Evolutionary conservation across 1,284 basidiomycete genomes (phyloP).

Genomic region (Pseudozyma sp.): DNA sequence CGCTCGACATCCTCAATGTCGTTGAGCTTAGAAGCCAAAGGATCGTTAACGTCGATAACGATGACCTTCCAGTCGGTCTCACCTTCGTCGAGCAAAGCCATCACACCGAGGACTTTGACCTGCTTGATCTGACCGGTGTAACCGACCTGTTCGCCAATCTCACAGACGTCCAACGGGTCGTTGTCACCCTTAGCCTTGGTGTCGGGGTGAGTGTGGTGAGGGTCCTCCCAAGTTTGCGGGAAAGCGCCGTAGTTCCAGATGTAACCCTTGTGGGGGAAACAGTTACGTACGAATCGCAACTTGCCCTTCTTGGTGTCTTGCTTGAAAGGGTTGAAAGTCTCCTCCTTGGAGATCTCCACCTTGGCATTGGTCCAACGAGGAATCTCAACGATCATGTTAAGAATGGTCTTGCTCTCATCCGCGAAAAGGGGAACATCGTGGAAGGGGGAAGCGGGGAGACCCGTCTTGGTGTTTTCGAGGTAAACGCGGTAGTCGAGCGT

Average conservation of each 20-base stretch:
- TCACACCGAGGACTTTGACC: constrained; percentile 99
- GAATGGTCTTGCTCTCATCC: constrained; percentile 73
- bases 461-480: constrained; percentile 75
- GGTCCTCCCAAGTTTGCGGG: constrained; percentile 99
- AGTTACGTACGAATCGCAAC: constrained; percentile 97
- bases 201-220: constrained; percentile 85
- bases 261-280: constrained; percentile 99
- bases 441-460: constrained; percentile 66
- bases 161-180: constrained; percentile 99
- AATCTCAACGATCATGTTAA: constrained; percentile 78
- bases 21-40: constrained; percentile 94
- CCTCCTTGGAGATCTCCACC: constrained; percentile 98
- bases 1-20: constrained; percentile 99
- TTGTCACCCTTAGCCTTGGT: constrained; percentile 99
- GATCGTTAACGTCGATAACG: constrained; percentile 96
- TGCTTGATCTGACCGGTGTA: constrained; percentile 99
- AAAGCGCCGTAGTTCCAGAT: constrained; percentile 75
- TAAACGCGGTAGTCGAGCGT: constrained; percentile 95
- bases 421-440: constrained; percentile 69
- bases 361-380: constrained; percentile 98
- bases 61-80: constrained; percentile 68
- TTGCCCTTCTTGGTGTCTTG: constrained; percentile 97
- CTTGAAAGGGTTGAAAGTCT: constrained; percentile 98
- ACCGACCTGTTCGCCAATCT: constrained; percentile 98
- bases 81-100: constrained; percentile 79